A percentile compares a stretch with the other conserved stretches of the same genome.
Conservation (phyloP, 2,329 filamentous ascomycete genomes). For the Epicoccum sorghinum region DNA sequence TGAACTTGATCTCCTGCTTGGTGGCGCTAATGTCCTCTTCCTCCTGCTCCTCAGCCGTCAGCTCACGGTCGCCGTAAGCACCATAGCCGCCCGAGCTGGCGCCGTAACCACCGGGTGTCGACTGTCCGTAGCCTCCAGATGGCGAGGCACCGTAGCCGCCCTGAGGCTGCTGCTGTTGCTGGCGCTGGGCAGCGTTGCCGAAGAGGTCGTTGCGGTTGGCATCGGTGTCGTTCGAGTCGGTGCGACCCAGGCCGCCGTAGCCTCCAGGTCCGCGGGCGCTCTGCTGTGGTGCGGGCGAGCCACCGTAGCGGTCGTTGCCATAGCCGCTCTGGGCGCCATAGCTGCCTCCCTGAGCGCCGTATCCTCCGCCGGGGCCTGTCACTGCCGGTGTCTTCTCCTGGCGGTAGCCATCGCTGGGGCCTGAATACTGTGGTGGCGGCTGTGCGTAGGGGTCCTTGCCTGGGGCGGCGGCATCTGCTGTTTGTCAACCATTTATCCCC, state of each 20-base stretch:
- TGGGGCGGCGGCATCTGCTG: constrained; percentile 47
- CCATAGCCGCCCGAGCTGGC: constrained; percentile 49
- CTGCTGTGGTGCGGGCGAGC: constrained; percentile 24
- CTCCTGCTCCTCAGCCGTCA: constrained; percentile 80
- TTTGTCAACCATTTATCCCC: constrained; percentile 38
- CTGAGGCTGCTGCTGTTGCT: constrained; percentile 52
- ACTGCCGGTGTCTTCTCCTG: constrained; percentile 54
- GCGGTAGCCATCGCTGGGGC: constrained; percentile 42
- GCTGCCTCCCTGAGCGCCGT: constrained; percentile 36
- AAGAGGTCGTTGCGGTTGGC: constrained; percentile 70
- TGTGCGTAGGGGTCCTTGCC: constrained; percentile 60
- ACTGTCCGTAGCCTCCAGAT: constrained; percentile 29
- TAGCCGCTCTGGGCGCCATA: constrained; percentile 47
- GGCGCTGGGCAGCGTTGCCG: constrained; percentile 60
- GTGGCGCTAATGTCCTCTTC: constrained; percentile 74
- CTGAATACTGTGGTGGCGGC: constrained; percentile 48
- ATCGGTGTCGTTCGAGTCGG: constrained; percentile 56
- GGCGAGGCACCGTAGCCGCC: constrained; percentile 30
- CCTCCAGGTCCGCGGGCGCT: constrained; percentile 43
- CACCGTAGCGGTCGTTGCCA: constrained; percentile 58
- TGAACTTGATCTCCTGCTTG: constrained; percentile 74
- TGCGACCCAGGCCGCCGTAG: constrained; percentile 46
- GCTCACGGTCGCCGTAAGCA: constrained; percentile 70
- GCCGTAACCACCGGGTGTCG: constrained; percentile 27
- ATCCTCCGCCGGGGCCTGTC: constrained; percentile 49